phyloP scores from a whole-genome alignment of 2,329 filamentous ascomycete species.

The Phialophora expanda region DNA sequence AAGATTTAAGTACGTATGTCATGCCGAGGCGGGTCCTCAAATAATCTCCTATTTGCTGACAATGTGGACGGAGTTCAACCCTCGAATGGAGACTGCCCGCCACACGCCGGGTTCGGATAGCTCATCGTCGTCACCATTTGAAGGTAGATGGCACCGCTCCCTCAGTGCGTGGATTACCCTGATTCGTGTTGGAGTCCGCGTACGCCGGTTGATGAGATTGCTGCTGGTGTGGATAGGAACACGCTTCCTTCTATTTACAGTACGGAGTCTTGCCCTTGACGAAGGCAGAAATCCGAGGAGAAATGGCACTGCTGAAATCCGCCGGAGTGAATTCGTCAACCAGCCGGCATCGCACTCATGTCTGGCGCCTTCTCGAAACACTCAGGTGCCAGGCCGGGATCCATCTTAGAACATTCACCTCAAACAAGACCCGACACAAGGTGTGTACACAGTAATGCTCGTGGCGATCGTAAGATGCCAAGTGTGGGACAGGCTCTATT shows the following conservation, averaged over 20 bases:
- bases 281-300: neutral
- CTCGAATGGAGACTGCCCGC: constrained; percentile 1
- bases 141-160: neutral
- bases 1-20: neutral
- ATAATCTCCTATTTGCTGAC: constrained; percentile 9
- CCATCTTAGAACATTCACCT: neutral
- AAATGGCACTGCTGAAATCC: neutral
- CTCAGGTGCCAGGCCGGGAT: neutral
- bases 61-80: neutral
- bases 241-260: constrained; percentile 13
- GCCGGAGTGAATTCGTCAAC: neutral
- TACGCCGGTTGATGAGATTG: neutral
- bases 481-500: neutral
- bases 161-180: neutral
- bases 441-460: neutral
- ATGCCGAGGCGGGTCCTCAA: neutral
- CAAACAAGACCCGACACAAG: neutral
- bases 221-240: neutral
- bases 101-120: neutral
- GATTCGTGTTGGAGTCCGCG: constrained; percentile 9
- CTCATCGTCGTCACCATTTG: neutral
- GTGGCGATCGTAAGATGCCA: neutral
- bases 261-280: neutral
- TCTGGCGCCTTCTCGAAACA: neutral
- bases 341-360: too few species aligned